Conservation (phyloP, 805 yeast genomes). For the Deakozyma indianensis region DNA sequence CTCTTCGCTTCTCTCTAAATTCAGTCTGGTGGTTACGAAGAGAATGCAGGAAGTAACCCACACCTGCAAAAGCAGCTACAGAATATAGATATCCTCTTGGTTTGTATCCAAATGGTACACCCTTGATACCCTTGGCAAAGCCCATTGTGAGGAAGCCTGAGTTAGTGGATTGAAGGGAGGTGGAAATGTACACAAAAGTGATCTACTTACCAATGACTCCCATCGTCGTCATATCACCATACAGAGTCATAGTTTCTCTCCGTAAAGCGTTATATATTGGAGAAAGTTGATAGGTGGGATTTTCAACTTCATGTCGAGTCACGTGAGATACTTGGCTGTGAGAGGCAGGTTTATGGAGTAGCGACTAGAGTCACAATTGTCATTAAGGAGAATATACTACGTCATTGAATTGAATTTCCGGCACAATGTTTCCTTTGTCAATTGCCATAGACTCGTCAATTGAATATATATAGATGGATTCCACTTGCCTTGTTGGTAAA, state of each 20-base stretch:
- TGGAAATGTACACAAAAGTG: conserved; percentile 8
- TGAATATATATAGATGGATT: no score
- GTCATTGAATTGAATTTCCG: no score
- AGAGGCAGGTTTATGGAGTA: no score
- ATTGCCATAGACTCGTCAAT: no score
- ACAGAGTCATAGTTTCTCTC: not conserved
- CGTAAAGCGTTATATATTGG: no score
- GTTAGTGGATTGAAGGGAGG: conserved; percentile 9
- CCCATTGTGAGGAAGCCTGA: conserved; percentile 14
- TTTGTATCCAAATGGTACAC: conserved; percentile 21
- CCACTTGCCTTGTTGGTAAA: no score
- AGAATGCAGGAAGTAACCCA: conserved; percentile 18
- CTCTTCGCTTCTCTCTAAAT: conserved; percentile 16
- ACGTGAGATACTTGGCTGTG: no score
- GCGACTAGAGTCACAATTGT: no score
- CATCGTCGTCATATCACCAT: conserved; percentile 5
- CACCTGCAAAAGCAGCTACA: conserved; percentile 19
- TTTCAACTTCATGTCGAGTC: no score
- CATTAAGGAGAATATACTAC: no score
- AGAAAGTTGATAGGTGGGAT: not conserved
- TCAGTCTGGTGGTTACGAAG: conserved; percentile 17
- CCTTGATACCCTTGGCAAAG: conserved; percentile 21
- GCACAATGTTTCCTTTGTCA: no score
- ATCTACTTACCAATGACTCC: conserved; percentile 5
- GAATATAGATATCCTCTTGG: conserved; percentile 19